Evolutionary conservation across 768 basidiomycete species (phyloP).

Genomic region (Daedaleopsis nitida): DNA sequence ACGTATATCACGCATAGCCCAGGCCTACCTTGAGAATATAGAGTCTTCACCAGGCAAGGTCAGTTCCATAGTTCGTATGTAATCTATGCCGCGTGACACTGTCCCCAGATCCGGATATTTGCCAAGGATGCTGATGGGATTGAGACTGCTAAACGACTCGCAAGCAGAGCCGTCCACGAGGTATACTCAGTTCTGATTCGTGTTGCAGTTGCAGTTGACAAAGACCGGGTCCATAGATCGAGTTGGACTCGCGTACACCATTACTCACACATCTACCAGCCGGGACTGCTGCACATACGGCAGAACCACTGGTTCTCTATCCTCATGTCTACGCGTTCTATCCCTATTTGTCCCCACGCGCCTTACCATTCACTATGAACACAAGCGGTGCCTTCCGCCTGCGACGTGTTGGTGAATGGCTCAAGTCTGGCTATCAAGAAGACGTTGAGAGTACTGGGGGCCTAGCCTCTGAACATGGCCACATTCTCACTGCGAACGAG

Average conservation of each 20-base stretch:
- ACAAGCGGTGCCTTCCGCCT: slow-evolving; percentile 54
- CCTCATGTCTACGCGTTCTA: slow-evolving; percentile 59
- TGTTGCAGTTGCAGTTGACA: too few species aligned
- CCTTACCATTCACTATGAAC: slow-evolving; percentile 50
- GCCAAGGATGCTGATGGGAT: slow-evolving; percentile 46
- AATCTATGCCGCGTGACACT: neutral
- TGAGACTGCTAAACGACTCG: slow-evolving; percentile 51
- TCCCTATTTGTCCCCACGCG: slow-evolving; percentile 58
- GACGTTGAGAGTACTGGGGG: slow-evolving; percentile 40
- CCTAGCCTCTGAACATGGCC: slow-evolving; percentile 37
- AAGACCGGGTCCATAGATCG: neutral
- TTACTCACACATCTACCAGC: slow-evolving; percentile 26
- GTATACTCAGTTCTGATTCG: slow-evolving; percentile 32
- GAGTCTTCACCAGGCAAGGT: slow-evolving; percentile 47
- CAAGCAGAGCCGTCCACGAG: slow-evolving; percentile 52
- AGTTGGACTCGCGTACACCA: slow-evolving; percentile 5
- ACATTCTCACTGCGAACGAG: slow-evolving; percentile 39
- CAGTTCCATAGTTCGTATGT: slow-evolving; percentile 6
- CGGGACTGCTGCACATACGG: slow-evolving; percentile 2
- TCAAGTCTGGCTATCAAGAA: slow-evolving; percentile 39
- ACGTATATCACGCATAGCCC: slow-evolving; percentile 67
- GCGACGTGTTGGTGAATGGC: slow-evolving; percentile 65
- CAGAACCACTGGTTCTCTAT: slow-evolving; percentile 22
- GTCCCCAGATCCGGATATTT: slow-evolving; percentile 54
- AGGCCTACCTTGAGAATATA: slow-evolving; percentile 60